Percentiles rank a stretch among this genome's conserved stretches.
phyloP scores from a whole-genome alignment of 805 yeast species.

The Yamadazyma kitorensis region DNA sequence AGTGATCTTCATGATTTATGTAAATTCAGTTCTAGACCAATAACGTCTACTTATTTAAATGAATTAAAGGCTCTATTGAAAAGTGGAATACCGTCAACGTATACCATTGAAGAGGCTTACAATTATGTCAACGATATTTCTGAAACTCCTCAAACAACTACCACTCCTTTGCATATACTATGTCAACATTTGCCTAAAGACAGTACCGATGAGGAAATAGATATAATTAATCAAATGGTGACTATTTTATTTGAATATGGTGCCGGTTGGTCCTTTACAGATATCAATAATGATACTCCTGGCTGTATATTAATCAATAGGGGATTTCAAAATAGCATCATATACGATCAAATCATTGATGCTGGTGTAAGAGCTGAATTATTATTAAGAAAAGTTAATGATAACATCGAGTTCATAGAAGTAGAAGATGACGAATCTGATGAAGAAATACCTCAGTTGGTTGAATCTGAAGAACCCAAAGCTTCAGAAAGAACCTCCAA shows the following conservation, averaged over 20 bases:
- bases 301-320: conserved; percentile 73
- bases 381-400: conserved; percentile 67
- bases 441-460: conserved; percentile 3
- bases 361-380: conserved; percentile 93
- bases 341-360: conserved; percentile 56
- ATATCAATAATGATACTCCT: conserved; percentile 71
- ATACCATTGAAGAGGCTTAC: conserved; percentile 73
- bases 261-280: conserved; percentile 87
- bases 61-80: conserved; percentile 47
- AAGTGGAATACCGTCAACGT: conserved; percentile 78
- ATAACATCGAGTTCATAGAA: conserved; percentile 57
- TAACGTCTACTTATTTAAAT: conserved; percentile 42
- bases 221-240: conserved; percentile 52
- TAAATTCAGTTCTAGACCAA: conserved; percentile 49
- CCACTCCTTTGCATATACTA: conserved; percentile 77
- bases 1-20: conserved; percentile 72
- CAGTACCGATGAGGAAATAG: conserved; percentile 38
- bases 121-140: conserved; percentile 48
- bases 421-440: conserved; percentile 19
- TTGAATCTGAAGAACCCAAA: not conserved
- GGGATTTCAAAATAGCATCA: conserved; percentile 33
- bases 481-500: conserved; percentile 3
- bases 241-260: conserved; percentile 74
- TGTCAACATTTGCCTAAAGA: conserved; percentile 54
- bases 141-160: conserved; percentile 49